Base-by-base conservation (phyloP, 176 grass and related monocot genomes). In the Melocanna baccifera region DNA sequence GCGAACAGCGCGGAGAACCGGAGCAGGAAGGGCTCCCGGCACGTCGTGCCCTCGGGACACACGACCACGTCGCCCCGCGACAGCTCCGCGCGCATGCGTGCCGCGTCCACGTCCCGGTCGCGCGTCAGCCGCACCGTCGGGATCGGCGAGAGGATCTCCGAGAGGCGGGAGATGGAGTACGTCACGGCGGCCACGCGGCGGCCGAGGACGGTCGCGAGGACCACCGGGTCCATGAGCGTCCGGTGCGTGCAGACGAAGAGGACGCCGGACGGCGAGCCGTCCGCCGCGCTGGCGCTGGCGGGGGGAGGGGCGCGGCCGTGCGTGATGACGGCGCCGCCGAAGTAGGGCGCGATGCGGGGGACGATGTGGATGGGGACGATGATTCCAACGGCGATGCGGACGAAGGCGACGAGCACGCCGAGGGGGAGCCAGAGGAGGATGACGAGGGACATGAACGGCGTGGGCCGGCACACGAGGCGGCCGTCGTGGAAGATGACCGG, bases 401-500 rank as follows among this genome's bases (percentile, higher is more conserved):
- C 62, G 74, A 98, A 67, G 62, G 93, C 91, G 26, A 94, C 25
- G 4, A 93, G 39, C 9, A 76, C 39, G 41, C 96, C 93, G 42
- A 98, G 64, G 3, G 93, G 93, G 12, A 98, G 86, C 96, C 96
- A 98, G 23, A 98, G 63, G 41, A 98, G 61, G 88, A 95, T 79
- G 79, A 87, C 83, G 37, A 98, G 81, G 2, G 96, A 86, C 79
- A 82, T 92, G 48, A 98, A 81, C 3, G 96, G 64, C 62, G 96
- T 95, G 5, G 96, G 96, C 2, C 89, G 91, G 53, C 75, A 74
- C 25, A 95, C 96, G 0, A 98, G 81, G 22, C 93, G 89, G 0
- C 93, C 93, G 77, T 98, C 96, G 75, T 98, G 96, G 90, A 98
- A 98, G 74, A 98, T 94, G 61, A 95, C 93, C 0, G 96, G 93